Evolutionary conservation across 352 stramenopile species (phyloP), one percentile per base, ranked within the genome.

Genomic region (Phytopythium mirpurense): DNA sequence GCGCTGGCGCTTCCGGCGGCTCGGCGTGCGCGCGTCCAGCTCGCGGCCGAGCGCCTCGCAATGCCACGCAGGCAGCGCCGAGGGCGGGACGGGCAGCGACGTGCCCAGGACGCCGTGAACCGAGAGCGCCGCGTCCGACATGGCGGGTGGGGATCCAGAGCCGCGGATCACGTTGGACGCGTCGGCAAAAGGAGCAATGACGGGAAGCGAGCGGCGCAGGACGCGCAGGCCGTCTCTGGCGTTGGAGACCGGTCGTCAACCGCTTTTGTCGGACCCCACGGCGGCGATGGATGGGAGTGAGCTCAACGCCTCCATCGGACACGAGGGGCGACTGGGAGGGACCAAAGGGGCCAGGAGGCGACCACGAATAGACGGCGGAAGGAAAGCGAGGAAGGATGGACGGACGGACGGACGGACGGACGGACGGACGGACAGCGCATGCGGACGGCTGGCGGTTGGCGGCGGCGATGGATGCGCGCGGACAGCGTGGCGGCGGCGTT

Each of bases 51-150:
- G 55, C 18, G 65, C 52, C 31, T 72, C 63, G 21, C 68, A 56
- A 32, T 76, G 57, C 64, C 64, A 73, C 4, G 35, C n/a, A 5
- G 67, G 63, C 41, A 71, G 44, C 23, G 56, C 45, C 14, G 36
- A 23, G 1, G 44, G 49, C 9, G 54, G 42, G 4, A 73, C 51
- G 3, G 67, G 67, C 41, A 71, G 49, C 36, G 57, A 59, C 46
- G 65, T 52, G 47, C 62, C 64, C 16, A 67, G 36, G 29, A 59
- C 40, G 23, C 63, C 47, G 24, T 69, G 63, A 29, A 69, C 42
- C 18, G 55, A 69, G 32, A 71, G 24, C 40, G 40, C 38, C n/a
- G 24, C 14, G 27, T 66, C 57, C 60, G 68, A 62, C 23, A 23
- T 32, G 9, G 26, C 12, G 15, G n/a, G n/a, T n/a, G n/a, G n/a